These are phyloP conservation scores for Crithidia acanthocephali DNA, from an alignment of 208 protist genomes.

Conservation along the genomic window DNA sequence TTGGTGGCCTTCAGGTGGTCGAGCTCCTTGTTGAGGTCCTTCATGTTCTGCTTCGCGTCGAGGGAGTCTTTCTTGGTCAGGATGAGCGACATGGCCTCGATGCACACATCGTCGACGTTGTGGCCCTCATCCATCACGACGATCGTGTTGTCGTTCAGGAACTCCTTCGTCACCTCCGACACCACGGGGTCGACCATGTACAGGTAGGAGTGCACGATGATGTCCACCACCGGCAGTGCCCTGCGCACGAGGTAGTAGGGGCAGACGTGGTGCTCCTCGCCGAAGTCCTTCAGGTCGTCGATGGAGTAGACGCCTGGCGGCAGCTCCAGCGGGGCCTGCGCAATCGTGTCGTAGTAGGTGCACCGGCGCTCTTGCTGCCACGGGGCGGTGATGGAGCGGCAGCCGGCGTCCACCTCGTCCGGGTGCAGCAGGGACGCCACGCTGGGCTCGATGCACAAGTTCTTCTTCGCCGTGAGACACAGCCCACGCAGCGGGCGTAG, in stretches of 20 bases:
- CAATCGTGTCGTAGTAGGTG: slow-evolving; percentile 82
- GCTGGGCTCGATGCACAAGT: slow-evolving; percentile 96
- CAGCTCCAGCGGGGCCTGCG: slow-evolving; percentile 64
- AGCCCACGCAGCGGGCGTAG: slow-evolving; percentile 74
- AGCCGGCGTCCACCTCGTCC: slow-evolving; percentile 95
- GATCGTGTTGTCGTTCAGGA: slow-evolving; percentile 95
- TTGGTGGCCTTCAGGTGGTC: slow-evolving; percentile 87
- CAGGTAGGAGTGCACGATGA: slow-evolving; percentile 99
- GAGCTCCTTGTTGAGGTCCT: slow-evolving; percentile 73
- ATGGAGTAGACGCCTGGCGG: slow-evolving; percentile 97
- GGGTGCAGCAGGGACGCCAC: slow-evolving; percentile 68
- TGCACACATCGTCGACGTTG: slow-evolving; percentile 99
- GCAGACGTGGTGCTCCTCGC: slow-evolving; percentile 92
- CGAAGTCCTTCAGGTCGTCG: slow-evolving; percentile 95
- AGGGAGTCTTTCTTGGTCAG: slow-evolving; percentile 93
- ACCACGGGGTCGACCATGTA: slow-evolving; percentile 99
- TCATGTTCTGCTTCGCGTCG: slow-evolving; percentile 82
- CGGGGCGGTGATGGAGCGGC: slow-evolving; percentile 93
- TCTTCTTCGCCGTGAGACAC: slow-evolving; percentile 93
- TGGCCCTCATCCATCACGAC: slow-evolving; percentile 99
- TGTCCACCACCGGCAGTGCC: slow-evolving; percentile 93
- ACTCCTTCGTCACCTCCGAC: slow-evolving; percentile 91
- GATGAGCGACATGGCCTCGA: slow-evolving; percentile 98
- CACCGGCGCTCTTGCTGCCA: slow-evolving; percentile 87
- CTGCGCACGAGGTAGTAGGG: slow-evolving; percentile 95